Evolutionary conservation across 208 protist species (phyloP).

Genomic region (Trypanosoma vivax): DNA sequence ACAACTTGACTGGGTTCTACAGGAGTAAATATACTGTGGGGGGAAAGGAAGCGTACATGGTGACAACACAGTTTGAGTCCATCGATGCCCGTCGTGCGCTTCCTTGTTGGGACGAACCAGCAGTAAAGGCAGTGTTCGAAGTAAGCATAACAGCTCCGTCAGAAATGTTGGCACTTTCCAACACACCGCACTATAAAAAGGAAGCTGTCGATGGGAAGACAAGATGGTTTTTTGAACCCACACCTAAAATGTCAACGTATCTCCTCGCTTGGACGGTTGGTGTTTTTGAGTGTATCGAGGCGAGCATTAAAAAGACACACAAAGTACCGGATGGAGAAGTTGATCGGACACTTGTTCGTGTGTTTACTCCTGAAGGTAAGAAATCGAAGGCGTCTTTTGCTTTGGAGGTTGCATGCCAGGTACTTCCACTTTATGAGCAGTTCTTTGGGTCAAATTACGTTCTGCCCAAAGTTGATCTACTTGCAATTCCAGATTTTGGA

Average conservation of each 20-base stretch:
- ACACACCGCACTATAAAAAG: conserved; percentile 58
- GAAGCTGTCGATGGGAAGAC: conserved; percentile 17
- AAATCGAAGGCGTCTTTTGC: conserved; percentile 55
- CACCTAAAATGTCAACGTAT: conserved; percentile 94
- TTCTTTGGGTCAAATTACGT: conserved; percentile 86
- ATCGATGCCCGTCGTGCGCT: conserved; percentile 90
- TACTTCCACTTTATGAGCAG: conserved; percentile 73
- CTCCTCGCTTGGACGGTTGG: conserved; percentile 92
- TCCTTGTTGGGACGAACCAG: conserved; percentile 95
- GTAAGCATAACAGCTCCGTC: conserved; percentile 76
- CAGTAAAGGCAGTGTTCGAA: conserved; percentile 91
- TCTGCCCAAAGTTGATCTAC: conserved; percentile 93
- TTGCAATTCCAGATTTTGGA: conserved; percentile 93
- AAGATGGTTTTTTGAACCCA: conserved; percentile 58
- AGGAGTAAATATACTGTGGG: conserved; percentile 81
- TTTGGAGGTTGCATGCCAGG: conserved; percentile 54
- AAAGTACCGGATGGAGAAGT: neutral
- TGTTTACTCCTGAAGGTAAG: conserved; percentile 50
- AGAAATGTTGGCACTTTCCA: conserved; percentile 76
- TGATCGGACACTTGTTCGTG: conserved; percentile 32
- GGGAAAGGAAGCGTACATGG: conserved; percentile 54
- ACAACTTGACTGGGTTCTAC: conserved; percentile 92
- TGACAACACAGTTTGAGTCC: conserved; percentile 91
- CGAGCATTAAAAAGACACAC: conserved; percentile 22
- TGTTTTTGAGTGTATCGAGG: conserved; percentile 67